Percentiles rank a stretch among this genome's conserved stretches.
Evolutionary conservation across 371 early-diverging fungal genomes (phyloP).

Genomic region (Mycotypha africana): DNA sequence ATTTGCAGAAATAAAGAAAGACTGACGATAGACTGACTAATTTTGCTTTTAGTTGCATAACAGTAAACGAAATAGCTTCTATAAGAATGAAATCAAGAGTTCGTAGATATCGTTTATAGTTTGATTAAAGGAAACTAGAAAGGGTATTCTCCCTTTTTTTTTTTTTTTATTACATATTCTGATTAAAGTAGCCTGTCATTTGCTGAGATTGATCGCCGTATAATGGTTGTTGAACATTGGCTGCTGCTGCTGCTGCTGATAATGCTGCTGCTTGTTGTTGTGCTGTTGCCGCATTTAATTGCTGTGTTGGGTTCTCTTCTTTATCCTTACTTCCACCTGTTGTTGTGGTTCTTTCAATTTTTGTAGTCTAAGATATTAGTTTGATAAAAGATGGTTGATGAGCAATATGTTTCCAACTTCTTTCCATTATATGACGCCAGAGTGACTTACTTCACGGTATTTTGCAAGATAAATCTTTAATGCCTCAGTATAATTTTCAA

Average conservation of each 20-base stretch:
- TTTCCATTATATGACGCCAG: too few relatives aligned
- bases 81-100: too few relatives aligned
- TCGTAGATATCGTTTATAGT: too few relatives aligned
- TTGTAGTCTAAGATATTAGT: slow-evolving; percentile 37
- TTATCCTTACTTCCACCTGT: slow-evolving; percentile 48
- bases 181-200: slow-evolving; percentile 14
- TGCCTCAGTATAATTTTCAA: slow-evolving; percentile 97
- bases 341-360: slow-evolving; percentile 49
- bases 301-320: slow-evolving; percentile 17
- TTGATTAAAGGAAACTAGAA: too few relatives aligned
- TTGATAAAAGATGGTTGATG: background rate
- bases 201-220: slow-evolving; percentile 10
- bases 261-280: background rate
- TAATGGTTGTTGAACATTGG: background rate
- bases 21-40: too few relatives aligned
- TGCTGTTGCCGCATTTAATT: background rate
- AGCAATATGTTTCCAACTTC: background rate
- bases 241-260: background rate
- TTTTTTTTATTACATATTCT: too few relatives aligned
- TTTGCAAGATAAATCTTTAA: slow-evolving; percentile 88
- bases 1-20: too few relatives aligned
- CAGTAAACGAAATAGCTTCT: too few relatives aligned
- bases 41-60: too few relatives aligned
- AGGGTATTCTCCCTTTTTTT: too few relatives aligned
- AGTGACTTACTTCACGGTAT: slow-evolving; percentile 80